Evolutionary conservation across 106 monocot genomes (phyloP), one percentile per base, ranked within the genome.

Genomic region (Platanthera zijinensis): DNA sequence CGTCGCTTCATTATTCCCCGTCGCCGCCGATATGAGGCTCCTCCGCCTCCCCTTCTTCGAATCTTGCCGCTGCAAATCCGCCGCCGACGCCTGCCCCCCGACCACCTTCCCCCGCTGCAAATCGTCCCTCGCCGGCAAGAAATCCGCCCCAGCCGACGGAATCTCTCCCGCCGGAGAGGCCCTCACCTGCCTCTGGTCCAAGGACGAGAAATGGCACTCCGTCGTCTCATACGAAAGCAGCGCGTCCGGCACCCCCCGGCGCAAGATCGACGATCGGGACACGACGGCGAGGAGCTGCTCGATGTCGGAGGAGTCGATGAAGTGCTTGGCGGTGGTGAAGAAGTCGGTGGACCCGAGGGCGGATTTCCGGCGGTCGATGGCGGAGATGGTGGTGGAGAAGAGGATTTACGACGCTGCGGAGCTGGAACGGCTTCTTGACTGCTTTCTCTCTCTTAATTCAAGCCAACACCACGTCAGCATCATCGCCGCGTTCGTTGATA

Each of bases 361-460:
- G 22, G 95, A 95, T 77, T 95, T 95, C 87, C 78, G 90, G 79
- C 72, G 85, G 52, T 92, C 95, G 71, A 95, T 95, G 88, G 80
- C 80, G 79, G 95, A 95, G 83, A 95, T 95, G 95, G 84, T 95
- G 69, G 78, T 83, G 67, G 95, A 90, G 85, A 90, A 89, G 82
- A 80, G 80, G 74, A 86, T 95, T 47, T 92, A 86, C 83, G 92
- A 90, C 28, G 80, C 82, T 18, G 76, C 53, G 5, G 92, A 87
- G 4, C 83, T 95, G 73, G 86, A 88, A 75, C 83, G 83, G 77
- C 84, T 95, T 49, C 82, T 95, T 18, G 88, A 76, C 6, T 95
- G 88, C 90, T 90, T 90, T 73, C 81, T 95, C 49, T 81, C 87
- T 2, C 85, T 95, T 78, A 95, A 95, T 80, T 84, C 85, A 6